Percentiles rank a stretch among this genome's conserved stretches.
These are phyloP conservation scores for Populus nigra DNA, from an alignment of 345 rosid genomes.

Conservation along the genomic window DNA sequence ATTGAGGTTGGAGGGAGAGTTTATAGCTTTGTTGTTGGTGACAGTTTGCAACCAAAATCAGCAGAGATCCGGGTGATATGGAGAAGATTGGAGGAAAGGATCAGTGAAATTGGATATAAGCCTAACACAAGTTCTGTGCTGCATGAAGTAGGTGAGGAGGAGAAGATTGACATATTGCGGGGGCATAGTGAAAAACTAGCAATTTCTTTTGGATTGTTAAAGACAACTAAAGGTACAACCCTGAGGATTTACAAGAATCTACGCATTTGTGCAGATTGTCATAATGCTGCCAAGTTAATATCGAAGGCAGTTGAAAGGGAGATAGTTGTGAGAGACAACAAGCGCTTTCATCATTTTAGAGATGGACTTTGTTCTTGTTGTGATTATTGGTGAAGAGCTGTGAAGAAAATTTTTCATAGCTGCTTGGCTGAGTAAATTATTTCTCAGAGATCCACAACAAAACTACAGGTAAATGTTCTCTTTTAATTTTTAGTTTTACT, in stretches of 20 bases:
- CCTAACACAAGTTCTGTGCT: slow-evolving; percentile 48
- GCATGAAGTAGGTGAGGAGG: slow-evolving; percentile 53
- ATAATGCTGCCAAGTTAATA: slow-evolving; percentile 56
- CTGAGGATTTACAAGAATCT: slow-evolving; percentile 61
- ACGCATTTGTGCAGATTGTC: slow-evolving; percentile 62
- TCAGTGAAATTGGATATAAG: slow-evolving; percentile 47
- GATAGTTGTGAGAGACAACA: slow-evolving; percentile 59
- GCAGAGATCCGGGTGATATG: slow-evolving; percentile 37
- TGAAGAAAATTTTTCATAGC: not conserved
- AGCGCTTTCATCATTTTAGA: slow-evolving; percentile 67
- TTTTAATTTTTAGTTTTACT: no score
- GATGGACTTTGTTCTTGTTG: slow-evolving; percentile 51
- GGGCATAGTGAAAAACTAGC: slow-evolving; percentile 65
- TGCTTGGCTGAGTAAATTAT: not conserved
- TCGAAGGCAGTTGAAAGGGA: slow-evolving; percentile 49
- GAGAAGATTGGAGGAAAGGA: slow-evolving; percentile 42
- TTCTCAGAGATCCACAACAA: not conserved
- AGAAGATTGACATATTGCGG: slow-evolving; percentile 44
- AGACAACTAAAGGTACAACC: slow-evolving; percentile 41
- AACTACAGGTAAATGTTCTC: not conserved
- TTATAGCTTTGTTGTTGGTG: slow-evolving; percentile 47
- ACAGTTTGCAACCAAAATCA: slow-evolving; percentile 19
- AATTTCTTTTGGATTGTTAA: slow-evolving; percentile 51
- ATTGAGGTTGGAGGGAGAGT: slow-evolving; percentile 57
- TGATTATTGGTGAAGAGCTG: slow-evolving; percentile 34